phyloP scores from a whole-genome alignment of 1,284 basidiomycete species.

The Cutaneotrichosporon daszewskae region DNA sequence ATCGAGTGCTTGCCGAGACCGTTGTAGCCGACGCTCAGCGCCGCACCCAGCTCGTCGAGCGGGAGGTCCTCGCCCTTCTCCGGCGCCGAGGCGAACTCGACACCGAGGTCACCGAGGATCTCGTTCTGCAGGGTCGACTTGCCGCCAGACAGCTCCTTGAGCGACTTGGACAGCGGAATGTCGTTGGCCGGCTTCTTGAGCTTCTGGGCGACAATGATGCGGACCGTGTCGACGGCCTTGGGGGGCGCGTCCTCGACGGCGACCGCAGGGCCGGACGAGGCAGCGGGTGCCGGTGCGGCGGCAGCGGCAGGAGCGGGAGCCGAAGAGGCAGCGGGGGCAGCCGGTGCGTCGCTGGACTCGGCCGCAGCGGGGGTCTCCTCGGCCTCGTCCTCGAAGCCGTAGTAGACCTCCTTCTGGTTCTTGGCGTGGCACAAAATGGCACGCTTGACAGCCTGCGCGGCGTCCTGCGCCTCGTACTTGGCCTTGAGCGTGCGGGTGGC shows the following conservation, averaged over 20 bases:
- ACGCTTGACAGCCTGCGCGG: constrained; percentile 72
- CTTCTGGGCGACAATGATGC: constrained; percentile 90
- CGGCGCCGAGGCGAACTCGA: constrained; percentile 83
- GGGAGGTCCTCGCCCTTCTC: constrained; percentile 98
- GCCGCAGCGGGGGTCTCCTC: constrained; percentile 50
- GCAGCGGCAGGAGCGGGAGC: constrained; percentile 51
- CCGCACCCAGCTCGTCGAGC: constrained; percentile 87
- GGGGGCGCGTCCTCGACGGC: constrained; percentile 79
- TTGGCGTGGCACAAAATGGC: constrained; percentile 89
- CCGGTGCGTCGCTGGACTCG: constrained; percentile 47
- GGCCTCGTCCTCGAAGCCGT: constrained; percentile 87
- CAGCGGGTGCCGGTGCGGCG: constrained; percentile 49
- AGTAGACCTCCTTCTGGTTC: constrained; percentile 95
- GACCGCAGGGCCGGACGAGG: constrained; percentile 60
- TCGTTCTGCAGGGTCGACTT: constrained; percentile 98
- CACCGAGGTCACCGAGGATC: constrained; percentile 85
- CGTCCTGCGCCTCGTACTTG: constrained; percentile 88
- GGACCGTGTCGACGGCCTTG: constrained; percentile 84
- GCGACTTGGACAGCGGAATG: constrained; percentile 85
- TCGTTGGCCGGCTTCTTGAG: constrained; percentile 91
- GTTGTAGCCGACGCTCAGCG: constrained; percentile 72
- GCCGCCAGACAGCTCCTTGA: constrained; percentile 97
- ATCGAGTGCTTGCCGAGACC: constrained; percentile 93
- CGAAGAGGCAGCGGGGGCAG: constrained; percentile 49
- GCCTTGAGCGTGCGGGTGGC: constrained; percentile 89